These are phyloP conservation scores for Petasospora fabianii DNA, from an alignment of 1,139 yeast species.

Conservation along the genomic window DNA sequence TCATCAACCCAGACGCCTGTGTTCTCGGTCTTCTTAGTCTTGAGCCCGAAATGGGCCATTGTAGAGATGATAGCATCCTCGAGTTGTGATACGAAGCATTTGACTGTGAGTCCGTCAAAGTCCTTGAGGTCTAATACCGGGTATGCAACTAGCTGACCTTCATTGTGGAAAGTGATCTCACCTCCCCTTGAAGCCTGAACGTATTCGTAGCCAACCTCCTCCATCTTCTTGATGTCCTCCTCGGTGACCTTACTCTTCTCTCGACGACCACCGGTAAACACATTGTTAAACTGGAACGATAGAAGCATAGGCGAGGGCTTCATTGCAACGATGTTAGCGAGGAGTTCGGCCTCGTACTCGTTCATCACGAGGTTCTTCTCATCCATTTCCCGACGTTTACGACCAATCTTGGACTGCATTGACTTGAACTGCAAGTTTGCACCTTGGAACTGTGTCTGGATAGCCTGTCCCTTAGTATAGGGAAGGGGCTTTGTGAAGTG, in stretches of 20 bases:
- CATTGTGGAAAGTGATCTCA: constrained; percentile 93
- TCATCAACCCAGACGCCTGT: constrained; percentile 83
- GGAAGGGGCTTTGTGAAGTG: constrained; percentile 55
- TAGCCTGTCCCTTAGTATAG: constrained; percentile 54
- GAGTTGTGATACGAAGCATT: constrained; percentile 71
- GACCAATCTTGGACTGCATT: constrained; percentile 45
- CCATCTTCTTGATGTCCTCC: constrained; percentile 32
- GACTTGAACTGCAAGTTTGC: constrained; percentile 62
- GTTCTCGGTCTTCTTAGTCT: constrained; percentile 47
- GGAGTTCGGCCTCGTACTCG: constrained; percentile 44
- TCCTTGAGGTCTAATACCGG: constrained; percentile 71
- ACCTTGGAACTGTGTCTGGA: constrained; percentile 61
- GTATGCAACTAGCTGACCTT: constrained; percentile 89
- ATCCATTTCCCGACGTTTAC: constrained; percentile 36
- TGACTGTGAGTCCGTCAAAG: constrained; percentile 57
- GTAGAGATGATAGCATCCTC: constrained; percentile 61
- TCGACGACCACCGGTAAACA: constrained; percentile 87
- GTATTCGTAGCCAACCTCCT: constrained; percentile 42
- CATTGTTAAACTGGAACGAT: constrained; percentile 79
- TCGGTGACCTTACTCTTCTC: constrained; percentile 48
- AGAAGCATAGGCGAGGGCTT: constrained; percentile 63
- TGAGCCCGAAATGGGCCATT: constrained; percentile 34
- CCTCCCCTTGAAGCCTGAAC: constrained; percentile 92
- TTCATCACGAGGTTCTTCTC: constrained; percentile 41
- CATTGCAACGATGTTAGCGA: constrained; percentile 44